Conservation (phyloP, 176 grass and related monocot genomes). For the Poa pratensis region DNA sequence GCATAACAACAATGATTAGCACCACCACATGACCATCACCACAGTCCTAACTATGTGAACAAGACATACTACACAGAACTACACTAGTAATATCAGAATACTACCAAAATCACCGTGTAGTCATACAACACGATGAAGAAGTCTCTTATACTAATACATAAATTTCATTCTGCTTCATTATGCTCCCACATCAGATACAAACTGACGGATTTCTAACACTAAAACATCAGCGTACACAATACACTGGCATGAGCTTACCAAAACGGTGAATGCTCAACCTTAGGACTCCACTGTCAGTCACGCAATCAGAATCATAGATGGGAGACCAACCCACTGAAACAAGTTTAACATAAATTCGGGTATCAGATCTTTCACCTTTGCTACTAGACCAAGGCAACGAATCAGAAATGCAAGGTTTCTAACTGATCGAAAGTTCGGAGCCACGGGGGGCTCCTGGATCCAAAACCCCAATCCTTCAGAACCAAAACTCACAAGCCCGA, state of each 20-base stretch:
- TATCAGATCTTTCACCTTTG: conserved; percentile 41
- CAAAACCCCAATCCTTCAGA: conserved; percentile 38
- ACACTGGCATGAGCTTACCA: not conserved
- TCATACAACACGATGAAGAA: too few relatives aligned
- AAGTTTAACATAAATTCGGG: not conserved
- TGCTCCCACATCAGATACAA: not conserved
- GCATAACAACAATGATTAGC: too few relatives aligned
- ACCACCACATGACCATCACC: too few relatives aligned
- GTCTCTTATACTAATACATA: too few relatives aligned
- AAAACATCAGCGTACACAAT: not conserved
- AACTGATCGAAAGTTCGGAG: conserved; percentile 18
- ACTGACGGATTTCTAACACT: not conserved
- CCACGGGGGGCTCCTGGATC: conserved; percentile 40
- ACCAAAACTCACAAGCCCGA: conserved; percentile 31
- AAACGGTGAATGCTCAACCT: not conserved
- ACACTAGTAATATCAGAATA: too few relatives aligned
- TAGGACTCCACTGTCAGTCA: not conserved
- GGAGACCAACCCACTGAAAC: not conserved
- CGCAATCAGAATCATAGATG: conserved; percentile 5
- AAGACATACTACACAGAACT: too few relatives aligned
- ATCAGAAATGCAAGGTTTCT: not conserved
- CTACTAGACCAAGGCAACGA: conserved; percentile 35
- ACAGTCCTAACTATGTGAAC: too few relatives aligned
- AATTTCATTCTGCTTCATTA: too few relatives aligned
- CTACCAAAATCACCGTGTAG: too few relatives aligned